Evolutionary conservation across 371 early-diverging fungal genomes (phyloP).

Genomic region (Coemansia sp.): DNA sequence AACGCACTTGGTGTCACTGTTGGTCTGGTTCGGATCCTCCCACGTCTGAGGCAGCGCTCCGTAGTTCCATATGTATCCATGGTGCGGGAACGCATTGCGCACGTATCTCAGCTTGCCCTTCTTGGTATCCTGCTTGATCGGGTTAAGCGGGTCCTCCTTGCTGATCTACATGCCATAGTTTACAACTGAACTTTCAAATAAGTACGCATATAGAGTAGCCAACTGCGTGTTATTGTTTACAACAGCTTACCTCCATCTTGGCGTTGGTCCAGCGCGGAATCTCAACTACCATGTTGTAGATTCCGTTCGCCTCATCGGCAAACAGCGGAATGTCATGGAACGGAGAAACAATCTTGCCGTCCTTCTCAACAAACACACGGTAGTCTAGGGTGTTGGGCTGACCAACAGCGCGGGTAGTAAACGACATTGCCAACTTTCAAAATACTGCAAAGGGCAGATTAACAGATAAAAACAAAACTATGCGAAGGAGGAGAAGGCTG

Average conservation of each 20-base stretch:
- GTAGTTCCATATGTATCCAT: slow-evolving; percentile 99
- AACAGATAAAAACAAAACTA: not conserved
- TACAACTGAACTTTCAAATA: no score
- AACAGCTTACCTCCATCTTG: slow-evolving; percentile 90
- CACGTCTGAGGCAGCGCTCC: slow-evolving; percentile 99
- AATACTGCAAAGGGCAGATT: not conserved
- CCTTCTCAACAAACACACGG: slow-evolving; percentile 71
- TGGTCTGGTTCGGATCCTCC: slow-evolving; percentile 91
- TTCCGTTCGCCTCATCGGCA: slow-evolving; percentile 76
- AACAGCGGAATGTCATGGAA: slow-evolving; percentile 99
- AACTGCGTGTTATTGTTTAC: not conserved
- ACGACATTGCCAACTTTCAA: slow-evolving; percentile 55
- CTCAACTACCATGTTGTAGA: slow-evolving; percentile 98
- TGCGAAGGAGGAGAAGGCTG: not conserved
- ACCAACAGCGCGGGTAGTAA: slow-evolving; percentile 75
- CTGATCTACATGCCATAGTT: slow-evolving; percentile 64
- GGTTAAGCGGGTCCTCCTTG: slow-evolving; percentile 93
- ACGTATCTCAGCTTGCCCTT: slow-evolving; percentile 99
- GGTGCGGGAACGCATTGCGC: slow-evolving; percentile 99
- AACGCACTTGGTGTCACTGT: slow-evolving; percentile 83
- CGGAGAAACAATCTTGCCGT: slow-evolving; percentile 84
- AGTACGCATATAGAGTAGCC: not conserved
- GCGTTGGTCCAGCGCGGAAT: slow-evolving; percentile 99
- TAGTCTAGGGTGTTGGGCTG: slow-evolving; percentile 85
- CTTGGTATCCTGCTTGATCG: slow-evolving; percentile 99